Conservation (phyloP, 2,329 filamentous ascomycete genomes). For the Chaetomium sp. region DNA sequence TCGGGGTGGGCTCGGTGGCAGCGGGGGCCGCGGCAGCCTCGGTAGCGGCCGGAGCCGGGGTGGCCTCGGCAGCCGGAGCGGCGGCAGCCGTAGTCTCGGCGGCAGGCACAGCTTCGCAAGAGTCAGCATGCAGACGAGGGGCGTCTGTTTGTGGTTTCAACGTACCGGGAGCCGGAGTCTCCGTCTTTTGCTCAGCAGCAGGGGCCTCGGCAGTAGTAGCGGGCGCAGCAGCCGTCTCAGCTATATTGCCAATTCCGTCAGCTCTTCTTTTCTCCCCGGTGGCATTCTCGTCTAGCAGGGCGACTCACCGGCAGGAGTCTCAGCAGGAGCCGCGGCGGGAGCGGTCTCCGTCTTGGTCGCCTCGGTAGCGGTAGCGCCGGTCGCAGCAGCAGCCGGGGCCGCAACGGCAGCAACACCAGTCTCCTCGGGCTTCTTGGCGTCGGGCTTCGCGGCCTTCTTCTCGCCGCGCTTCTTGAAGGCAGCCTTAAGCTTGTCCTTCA, state of each 20-base stretch:
- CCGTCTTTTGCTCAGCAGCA: constrained; percentile 24
- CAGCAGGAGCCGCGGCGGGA: constrained; percentile 30
- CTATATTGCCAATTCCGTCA: constrained; percentile 6
- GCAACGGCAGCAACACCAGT: constrained; percentile 35
- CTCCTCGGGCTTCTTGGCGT: constrained; percentile 39
- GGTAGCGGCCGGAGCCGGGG: neutral
- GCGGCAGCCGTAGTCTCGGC: constrained; percentile 12
- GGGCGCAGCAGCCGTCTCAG: constrained; percentile 32
- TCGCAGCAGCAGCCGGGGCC: constrained; percentile 36
- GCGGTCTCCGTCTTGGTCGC: constrained; percentile 40
- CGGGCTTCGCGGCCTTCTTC: constrained; percentile 39
- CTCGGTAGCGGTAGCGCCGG: constrained; percentile 34
- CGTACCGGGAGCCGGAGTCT: constrained; percentile 32
- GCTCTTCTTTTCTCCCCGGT: neutral
- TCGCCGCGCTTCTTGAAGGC: constrained; percentile 53
- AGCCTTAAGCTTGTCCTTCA: constrained; percentile 59
- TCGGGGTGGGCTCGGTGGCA: constrained; percentile 18
- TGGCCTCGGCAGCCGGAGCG: constrained; percentile 22
- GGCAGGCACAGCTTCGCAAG: constrained; percentile 27
- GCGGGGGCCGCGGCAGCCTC: constrained; percentile 27
- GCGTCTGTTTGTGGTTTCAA: constrained; percentile 26
- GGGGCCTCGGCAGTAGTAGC: constrained; percentile 32
- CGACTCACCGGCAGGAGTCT: constrained; percentile 36
- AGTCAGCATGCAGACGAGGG: neutral
- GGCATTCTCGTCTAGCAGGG: neutral